Percentiles rank a stretch among this genome's conserved stretches.
Evolutionary conservation across 177 flowering plant genomes (phyloP).

Genomic region (Telopea speciosissima): DNA sequence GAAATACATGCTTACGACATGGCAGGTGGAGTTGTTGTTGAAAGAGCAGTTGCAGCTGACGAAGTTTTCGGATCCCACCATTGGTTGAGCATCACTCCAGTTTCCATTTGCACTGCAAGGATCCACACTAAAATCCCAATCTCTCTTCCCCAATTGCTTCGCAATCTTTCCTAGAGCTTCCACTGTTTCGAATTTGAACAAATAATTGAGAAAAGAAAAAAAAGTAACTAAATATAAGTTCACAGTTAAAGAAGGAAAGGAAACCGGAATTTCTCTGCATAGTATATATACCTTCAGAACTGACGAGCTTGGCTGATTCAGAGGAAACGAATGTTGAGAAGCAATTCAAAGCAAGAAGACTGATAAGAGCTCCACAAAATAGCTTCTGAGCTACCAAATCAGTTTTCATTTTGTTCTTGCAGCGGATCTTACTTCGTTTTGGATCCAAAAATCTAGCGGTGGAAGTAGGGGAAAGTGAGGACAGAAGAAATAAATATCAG

Average conservation of each 20-base stretch:
- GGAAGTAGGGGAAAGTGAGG: neutral
- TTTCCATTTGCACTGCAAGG: constrained; percentile 60
- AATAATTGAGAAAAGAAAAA: neutral
- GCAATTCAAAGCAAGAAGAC: constrained; percentile 4
- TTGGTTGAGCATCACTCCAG: constrained; percentile 25
- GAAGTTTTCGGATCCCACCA: constrained; percentile 28
- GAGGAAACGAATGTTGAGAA: neutral
- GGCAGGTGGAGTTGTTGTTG: neutral
- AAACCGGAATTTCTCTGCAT: no score
- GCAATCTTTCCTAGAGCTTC: constrained; percentile 46
- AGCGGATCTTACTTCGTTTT: neutral
- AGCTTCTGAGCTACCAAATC: neutral
- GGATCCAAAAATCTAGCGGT: neutral
- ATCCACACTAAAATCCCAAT: constrained; percentile 57
- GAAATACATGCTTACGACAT: neutral
- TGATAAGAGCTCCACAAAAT: neutral
- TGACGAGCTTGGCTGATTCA: neutral
- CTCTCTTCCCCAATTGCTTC: constrained; percentile 46
- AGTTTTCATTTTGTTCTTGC: neutral
- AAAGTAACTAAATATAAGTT: neutral
- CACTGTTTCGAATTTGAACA: constrained; percentile 35
- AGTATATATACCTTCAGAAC: neutral
- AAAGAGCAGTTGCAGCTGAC: neutral
- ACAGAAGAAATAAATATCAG: neutral
- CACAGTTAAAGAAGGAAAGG: no score